phyloP scores from a whole-genome alignment of 163 green algal genomes.

The Chlorella variabilis region DNA sequence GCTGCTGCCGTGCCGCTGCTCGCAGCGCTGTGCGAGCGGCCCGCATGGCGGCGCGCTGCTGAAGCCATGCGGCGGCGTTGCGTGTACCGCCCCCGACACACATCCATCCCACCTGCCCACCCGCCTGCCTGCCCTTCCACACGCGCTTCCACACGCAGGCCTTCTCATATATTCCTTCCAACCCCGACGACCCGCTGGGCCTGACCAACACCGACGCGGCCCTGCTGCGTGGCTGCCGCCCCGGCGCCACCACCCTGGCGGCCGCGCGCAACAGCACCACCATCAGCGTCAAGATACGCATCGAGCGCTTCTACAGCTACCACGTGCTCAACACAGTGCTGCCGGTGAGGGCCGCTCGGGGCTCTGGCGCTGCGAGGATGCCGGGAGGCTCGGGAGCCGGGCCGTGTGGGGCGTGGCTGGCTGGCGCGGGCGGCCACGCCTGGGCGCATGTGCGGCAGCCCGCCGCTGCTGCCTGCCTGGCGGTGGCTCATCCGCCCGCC shows the following conservation, averaged over 20 bases:
- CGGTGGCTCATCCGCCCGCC: too few relatives aligned
- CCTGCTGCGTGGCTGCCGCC: not conserved
- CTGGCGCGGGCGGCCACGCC: too few relatives aligned
- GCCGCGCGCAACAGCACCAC: not conserved
- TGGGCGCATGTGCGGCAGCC: too few relatives aligned
- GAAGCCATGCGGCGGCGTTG: too few relatives aligned
- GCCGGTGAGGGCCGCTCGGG: conserved; percentile 10
- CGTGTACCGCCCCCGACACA: too few relatives aligned
- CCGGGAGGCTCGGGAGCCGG: too few relatives aligned
- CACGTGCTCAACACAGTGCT: conserved; percentile 27
- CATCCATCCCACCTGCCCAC: too few relatives aligned
- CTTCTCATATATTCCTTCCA: not conserved
- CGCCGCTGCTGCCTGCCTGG: not conserved
- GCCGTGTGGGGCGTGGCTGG: too few relatives aligned
- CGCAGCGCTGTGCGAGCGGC: too few relatives aligned
- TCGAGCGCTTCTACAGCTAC: conserved; percentile 22
- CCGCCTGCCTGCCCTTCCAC: not conserved
- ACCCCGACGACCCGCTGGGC: conserved; percentile 5
- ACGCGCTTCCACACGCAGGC: not conserved
- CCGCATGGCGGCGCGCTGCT: too few relatives aligned
- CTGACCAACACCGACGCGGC: conserved; percentile 11
- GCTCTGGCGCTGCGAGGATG: too few relatives aligned
- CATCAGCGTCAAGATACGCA: not conserved
- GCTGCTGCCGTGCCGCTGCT: not conserved
- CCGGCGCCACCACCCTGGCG: not conserved